Evolutionary conservation across 2,329 filamentous ascomycete species (phyloP).

Genomic region (Mariannaea sp.): DNA sequence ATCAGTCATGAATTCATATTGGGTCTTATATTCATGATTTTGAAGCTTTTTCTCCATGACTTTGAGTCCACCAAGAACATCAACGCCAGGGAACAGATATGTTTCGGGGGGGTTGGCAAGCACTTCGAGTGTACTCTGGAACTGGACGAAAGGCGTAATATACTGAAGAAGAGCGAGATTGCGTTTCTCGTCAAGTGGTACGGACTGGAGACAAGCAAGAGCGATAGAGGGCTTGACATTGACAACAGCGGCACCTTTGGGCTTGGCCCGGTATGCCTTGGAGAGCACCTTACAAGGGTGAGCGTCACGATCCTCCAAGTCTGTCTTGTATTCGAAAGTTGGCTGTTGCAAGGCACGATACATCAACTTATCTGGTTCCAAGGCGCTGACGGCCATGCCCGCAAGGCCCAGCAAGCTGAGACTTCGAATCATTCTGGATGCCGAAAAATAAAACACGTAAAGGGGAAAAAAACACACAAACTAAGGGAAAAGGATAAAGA

Average conservation of each 20-base stretch:
- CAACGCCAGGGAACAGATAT: constrained; percentile 15
- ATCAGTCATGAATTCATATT: constrained; percentile 16
- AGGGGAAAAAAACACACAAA: too few species aligned
- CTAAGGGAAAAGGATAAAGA: too few species aligned
- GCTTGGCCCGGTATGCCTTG: constrained; percentile 21
- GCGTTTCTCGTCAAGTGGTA: constrained; percentile 32
- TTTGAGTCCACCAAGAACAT: constrained; percentile 14
- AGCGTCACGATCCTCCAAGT: constrained; percentile 19
- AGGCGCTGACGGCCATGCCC: constrained; percentile 23
- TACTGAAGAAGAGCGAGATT: constrained; percentile 31
- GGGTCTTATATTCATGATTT: not conserved
- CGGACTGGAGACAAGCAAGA: constrained; percentile 33
- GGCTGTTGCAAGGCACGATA: constrained; percentile 25
- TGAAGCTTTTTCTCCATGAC: constrained; percentile 13
- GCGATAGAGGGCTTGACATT: constrained; percentile 28
- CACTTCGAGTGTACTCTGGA: constrained; percentile 21
- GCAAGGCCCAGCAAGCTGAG: constrained; percentile 27
- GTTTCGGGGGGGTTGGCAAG: constrained; percentile 18
- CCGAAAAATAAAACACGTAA: not conserved
- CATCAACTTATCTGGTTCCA: constrained; percentile 31
- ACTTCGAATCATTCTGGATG: constrained; percentile 25
- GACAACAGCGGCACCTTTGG: constrained; percentile 15
- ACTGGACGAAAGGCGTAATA: constrained; percentile 19
- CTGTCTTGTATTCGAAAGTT: constrained; percentile 22
- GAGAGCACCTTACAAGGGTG: constrained; percentile 30